Conservation (phyloP, 345 rosid genomes). For the Raphanus raphanistrum region DNA sequence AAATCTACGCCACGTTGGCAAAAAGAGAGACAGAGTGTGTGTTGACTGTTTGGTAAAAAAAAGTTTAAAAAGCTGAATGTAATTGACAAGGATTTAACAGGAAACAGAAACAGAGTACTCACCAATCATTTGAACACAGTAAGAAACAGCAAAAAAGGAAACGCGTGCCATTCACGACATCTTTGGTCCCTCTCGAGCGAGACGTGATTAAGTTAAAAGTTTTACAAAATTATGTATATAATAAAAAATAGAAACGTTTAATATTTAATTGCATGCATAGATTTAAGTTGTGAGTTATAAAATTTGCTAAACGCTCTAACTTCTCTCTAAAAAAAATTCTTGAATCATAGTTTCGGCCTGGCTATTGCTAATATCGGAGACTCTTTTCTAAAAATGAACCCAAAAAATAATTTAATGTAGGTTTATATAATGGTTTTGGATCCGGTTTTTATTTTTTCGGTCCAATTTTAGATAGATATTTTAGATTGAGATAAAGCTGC, state of each 20-base stretch:
- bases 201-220: neutral
- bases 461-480: too few relatives aligned
- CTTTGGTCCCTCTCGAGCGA: conserved; percentile 29
- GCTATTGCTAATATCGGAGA: too few relatives aligned
- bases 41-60: conserved; percentile 7
- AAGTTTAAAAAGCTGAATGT: conserved; percentile 11
- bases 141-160: conserved; percentile 1
- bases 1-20: neutral
- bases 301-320: too few relatives aligned
- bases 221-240: neutral
- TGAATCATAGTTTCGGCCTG: too few relatives aligned
- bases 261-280: neutral
- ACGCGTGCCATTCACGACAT: conserved; percentile 39
- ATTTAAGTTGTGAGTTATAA: too few relatives aligned
- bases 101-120: conserved; percentile 7
- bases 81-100: conserved; percentile 14
- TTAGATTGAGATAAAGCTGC: too few relatives aligned
- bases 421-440: too few relatives aligned
- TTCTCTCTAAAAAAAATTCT: too few relatives aligned
- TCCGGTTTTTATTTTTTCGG: too few relatives aligned
- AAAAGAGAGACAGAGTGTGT: neutral
- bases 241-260: neutral
- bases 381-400: too few relatives aligned
- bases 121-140: conserved; percentile 36
- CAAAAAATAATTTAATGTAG: too few relatives aligned